phyloP scores from a whole-genome alignment of 495 filamentous ascomycete genomes.

The Penicillium cosmopolitanum region DNA sequence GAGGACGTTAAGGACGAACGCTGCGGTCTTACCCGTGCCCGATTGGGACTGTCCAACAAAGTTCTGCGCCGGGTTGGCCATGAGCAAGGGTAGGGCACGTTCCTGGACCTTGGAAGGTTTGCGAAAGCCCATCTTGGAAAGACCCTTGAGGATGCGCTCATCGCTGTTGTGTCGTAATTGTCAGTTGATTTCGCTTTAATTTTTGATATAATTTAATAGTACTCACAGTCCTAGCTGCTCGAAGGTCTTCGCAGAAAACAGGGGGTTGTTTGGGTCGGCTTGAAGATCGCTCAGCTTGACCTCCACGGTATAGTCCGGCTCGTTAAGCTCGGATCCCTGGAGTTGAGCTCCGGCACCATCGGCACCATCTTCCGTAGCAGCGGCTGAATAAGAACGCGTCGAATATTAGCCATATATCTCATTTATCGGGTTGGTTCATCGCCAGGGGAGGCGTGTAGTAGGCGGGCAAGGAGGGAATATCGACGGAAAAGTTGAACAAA shows the following conservation, averaged over 20 bases:
- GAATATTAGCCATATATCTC: conserved; percentile 14
- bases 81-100: conserved; percentile 83
- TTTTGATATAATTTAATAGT: too few relatives aligned
- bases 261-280: conserved; percentile 80
- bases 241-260: conserved; percentile 83
- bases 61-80: conserved; percentile 80
- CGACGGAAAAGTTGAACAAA: not conserved
- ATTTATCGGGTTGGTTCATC: not conserved
- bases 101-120: conserved; percentile 98
- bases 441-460: not conserved
- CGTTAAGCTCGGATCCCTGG: conserved; percentile 62
- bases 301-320: conserved; percentile 79
- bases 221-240: conserved; percentile 84
- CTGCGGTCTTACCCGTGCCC: conserved; percentile 97
- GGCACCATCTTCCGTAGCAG: conserved; percentile 18
- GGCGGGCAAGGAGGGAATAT: not conserved
- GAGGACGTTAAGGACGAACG: conserved; percentile 90
- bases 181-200: conserved; percentile 7
- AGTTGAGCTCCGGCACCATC: conserved; percentile 55
- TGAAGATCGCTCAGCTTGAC: conserved; percentile 91
- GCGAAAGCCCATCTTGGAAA: conserved; percentile 82
- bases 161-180: conserved; percentile 34
- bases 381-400: conserved; percentile 20
- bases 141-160: conserved; percentile 58
- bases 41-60: conserved; percentile 98